These are phyloP conservation scores for Nitzschia sp. DNA, from an alignment of 108 stramenopile genomes.

Conservation along the genomic window DNA sequence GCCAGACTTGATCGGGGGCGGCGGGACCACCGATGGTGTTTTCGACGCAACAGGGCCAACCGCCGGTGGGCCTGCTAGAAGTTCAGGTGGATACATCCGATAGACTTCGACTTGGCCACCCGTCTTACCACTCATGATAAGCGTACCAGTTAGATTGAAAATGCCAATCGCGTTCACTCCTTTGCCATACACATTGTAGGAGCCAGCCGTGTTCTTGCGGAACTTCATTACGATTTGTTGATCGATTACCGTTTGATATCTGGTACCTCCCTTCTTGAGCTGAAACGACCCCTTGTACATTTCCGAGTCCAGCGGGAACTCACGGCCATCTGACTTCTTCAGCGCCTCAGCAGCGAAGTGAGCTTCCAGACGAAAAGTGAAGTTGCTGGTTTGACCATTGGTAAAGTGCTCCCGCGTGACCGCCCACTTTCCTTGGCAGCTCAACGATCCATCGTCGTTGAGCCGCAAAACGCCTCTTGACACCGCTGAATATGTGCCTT, in stretches of 20 bases:
- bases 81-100: slow-evolving; percentile 64
- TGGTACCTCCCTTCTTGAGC: slow-evolving; percentile 58
- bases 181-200: slow-evolving; percentile 81
- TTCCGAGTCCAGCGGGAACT: slow-evolving; percentile 77
- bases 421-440: slow-evolving; percentile 83
- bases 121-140: slow-evolving; percentile 63
- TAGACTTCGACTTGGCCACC: slow-evolving; percentile 83
- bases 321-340: slow-evolving; percentile 29
- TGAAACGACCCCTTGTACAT: slow-evolving; percentile 83
- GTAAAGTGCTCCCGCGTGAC: slow-evolving; percentile 69
- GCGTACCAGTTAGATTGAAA: slow-evolving; percentile 67
- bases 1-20: slow-evolving; percentile 2
- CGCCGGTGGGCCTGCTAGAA: slow-evolving; percentile 35
- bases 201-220: slow-evolving; percentile 68
- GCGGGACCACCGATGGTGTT: slow-evolving; percentile 14
- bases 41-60: slow-evolving; percentile 3
- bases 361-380: slow-evolving; percentile 71
- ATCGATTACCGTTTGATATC: slow-evolving; percentile 59
- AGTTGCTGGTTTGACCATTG: slow-evolving; percentile 66
- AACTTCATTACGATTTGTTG: slow-evolving; percentile 81
- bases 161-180: slow-evolving; percentile 77
- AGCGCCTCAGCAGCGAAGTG: slow-evolving; percentile 47
- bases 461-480: slow-evolving; percentile 78
- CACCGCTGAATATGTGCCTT: slow-evolving; percentile 59
- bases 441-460: slow-evolving; percentile 71